Base-by-base conservation (phyloP, 495 filamentous ascomycete genomes). In the Venustampulla echinocandica region DNA sequence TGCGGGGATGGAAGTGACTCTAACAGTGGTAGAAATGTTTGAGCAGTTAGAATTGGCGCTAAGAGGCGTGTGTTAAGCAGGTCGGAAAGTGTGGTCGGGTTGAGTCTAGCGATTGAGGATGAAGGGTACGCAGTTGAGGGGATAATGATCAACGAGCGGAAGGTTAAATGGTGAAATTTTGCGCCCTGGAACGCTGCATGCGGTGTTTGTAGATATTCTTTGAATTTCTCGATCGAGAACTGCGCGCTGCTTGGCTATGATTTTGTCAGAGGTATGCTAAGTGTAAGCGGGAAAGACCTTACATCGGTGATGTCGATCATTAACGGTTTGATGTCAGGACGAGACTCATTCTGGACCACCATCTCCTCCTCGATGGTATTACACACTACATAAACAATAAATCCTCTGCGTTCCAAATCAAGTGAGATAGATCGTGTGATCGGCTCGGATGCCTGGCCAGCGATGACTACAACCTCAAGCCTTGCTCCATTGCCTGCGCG, bases 21-120 rank as follows among this genome's bases (percentile, higher is more conserved):
- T 35, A 96, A 71, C 20, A 85, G 78, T 0, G 87, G 90, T 1
- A 97, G 70, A 68, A 97, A 95, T 19, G 83, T 74, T 60, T 95
- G 88, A 10, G 86, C 73, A 0, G 82, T 87, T 46, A 94, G 73
- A 50, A 97, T 84, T 3, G 93, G 90, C n/a, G 85, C 81, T 22
- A 97, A 75, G n/a, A 97, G 73, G 44, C 90, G 87, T 4, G 84
- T 85, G 68, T 95, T 95, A 54, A 97, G 73, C 11, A 84, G 81
- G 58, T 97, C 88, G 44, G 85, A 84, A 75, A 90, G 95, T 50
- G 76, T 74, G 15, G 82, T 84, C 0, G 85, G 77, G 7, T 87
- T 77, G 47, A 95, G 80, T 3, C 84, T 89, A 45, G 87, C 87
- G 32, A 95, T 80, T 1, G 85, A 83, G 2, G 82, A 81, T 32